Evolutionary conservation across 768 basidiomycete species (phyloP).

Genomic region (Xanthoconium purpureum): DNA sequence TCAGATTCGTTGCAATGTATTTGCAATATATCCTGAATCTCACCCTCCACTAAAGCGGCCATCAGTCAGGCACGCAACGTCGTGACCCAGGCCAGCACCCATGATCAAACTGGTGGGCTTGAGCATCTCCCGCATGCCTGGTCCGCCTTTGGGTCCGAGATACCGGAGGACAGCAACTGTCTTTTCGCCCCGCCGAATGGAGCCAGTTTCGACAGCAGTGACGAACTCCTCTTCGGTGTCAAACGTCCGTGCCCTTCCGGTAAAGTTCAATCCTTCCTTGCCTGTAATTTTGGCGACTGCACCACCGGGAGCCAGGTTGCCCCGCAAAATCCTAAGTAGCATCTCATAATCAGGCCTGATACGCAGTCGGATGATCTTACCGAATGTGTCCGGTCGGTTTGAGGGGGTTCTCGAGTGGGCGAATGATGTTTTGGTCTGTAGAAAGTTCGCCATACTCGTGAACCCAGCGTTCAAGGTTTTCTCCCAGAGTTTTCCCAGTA

Average conservation of each 20-base stretch:
- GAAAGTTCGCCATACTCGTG: slow-evolving; percentile 77
- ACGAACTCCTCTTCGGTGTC: slow-evolving; percentile 88
- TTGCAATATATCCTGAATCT: slow-evolving; percentile 31
- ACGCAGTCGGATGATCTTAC: slow-evolving; percentile 36
- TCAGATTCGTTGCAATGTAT: slow-evolving; percentile 11
- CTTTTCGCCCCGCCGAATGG: slow-evolving; percentile 93
- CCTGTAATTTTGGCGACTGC: slow-evolving; percentile 98
- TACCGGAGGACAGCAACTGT: slow-evolving; percentile 94
- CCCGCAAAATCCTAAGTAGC: slow-evolving; percentile 70
- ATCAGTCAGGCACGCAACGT: slow-evolving; percentile 96
- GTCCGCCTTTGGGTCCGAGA: slow-evolving; percentile 95
- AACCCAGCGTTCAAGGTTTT: slow-evolving; percentile 89
- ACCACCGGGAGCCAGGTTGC: slow-evolving; percentile 91
- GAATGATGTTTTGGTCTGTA: slow-evolving; percentile 75
- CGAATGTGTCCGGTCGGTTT: slow-evolving; percentile 89
- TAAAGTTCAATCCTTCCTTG: slow-evolving; percentile 88
- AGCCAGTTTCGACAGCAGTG: slow-evolving; percentile 81
- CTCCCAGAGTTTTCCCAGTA: slow-evolving; percentile 84
- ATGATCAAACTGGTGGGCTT: slow-evolving; percentile 98
- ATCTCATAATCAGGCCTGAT: slow-evolving; percentile 1
- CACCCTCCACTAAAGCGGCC: slow-evolving; percentile 98
- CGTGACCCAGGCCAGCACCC: slow-evolving; percentile 94
- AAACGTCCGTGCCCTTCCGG: slow-evolving; percentile 90
- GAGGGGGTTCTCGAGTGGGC: slow-evolving; percentile 83
- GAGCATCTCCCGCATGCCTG: slow-evolving; percentile 99